Percentiles rank a stretch among this genome's conserved stretches.
Evolutionary conservation across 345 rosid genomes (phyloP).

Genomic region (Arabis hirsuta): DNA sequence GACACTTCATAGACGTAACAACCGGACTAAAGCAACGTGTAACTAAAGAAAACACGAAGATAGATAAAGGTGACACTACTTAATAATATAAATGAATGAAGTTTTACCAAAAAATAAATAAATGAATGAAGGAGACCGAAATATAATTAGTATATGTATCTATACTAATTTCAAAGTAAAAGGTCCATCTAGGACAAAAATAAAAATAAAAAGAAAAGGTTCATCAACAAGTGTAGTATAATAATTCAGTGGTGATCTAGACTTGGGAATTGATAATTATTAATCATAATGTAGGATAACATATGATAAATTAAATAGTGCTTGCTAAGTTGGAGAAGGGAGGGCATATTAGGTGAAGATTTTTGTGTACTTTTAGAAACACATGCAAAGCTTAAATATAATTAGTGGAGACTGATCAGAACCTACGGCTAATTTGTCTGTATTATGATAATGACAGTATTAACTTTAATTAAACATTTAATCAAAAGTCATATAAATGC

Average conservation of each 20-base stretch:
- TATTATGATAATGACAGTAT: conserved; percentile 34
- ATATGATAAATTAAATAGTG: conserved; percentile 28
- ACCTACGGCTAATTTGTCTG: conserved; percentile 41
- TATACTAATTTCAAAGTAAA: conserved; percentile 19
- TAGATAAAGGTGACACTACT: conserved; percentile 29
- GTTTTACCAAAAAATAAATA: not conserved
- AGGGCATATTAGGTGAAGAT: conserved; percentile 44
- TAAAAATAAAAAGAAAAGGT: not conserved
- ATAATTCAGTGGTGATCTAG: conserved; percentile 24
- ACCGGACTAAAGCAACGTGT: conserved; percentile 34
- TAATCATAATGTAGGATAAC: conserved; percentile 28
- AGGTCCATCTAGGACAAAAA: not conserved
- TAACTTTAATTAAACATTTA: conserved; percentile 15
- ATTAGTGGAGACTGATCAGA: conserved; percentile 46
- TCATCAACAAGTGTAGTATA: conserved; percentile 14
- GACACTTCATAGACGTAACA: conserved; percentile 38
- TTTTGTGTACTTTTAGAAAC: conserved; percentile 44
- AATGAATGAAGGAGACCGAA: not conserved
- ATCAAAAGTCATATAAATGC: conserved; percentile 25
- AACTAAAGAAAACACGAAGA: conserved; percentile 33
- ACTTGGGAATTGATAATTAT: conserved; percentile 22
- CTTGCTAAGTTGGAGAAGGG: conserved; percentile 33
- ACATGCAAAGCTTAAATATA: conserved; percentile 39
- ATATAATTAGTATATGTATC: conserved; percentile 8
- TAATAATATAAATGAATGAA: conserved; percentile 7